phyloP scores from a whole-genome alignment of 2,329 filamentous ascomycete species.

The Teratosphaeria pseudoeucalypti region DNA sequence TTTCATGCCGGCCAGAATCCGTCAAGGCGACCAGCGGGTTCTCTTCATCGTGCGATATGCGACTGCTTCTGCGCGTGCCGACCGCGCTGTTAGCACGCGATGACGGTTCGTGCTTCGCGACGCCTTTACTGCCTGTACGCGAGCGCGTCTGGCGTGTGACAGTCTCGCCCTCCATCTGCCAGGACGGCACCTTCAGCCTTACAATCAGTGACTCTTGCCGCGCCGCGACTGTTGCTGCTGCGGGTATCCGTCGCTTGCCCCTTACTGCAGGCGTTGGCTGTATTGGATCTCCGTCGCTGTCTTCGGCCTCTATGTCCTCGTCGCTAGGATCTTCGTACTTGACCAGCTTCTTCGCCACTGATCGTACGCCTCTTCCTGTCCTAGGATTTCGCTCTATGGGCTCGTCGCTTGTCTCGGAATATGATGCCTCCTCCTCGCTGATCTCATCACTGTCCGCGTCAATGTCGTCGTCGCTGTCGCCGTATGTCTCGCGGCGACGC shows the following conservation, averaged over 20 bases:
- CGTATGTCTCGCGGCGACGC: slow-evolving; percentile 28
- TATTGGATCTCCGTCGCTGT: slow-evolving; percentile 19
- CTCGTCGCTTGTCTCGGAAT: slow-evolving; percentile 33
- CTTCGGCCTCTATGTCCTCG: slow-evolving; percentile 29
- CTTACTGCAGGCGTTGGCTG: slow-evolving; percentile 12
- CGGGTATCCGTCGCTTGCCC: slow-evolving; percentile 20
- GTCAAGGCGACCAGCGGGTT: slow-evolving; percentile 48
- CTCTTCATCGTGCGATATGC: slow-evolving; percentile 47
- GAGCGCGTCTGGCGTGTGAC: slow-evolving; percentile 20
- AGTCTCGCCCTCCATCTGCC: slow-evolving; percentile 9
- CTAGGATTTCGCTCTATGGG: slow-evolving; percentile 43
- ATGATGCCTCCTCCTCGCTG: slow-evolving; percentile 32
- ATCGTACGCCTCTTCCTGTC: slow-evolving; percentile 46
- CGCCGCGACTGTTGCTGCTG: slow-evolving; percentile 8
- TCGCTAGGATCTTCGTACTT: slow-evolving; percentile 46
- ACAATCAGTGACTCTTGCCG: slow-evolving; percentile 27
- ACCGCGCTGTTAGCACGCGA: slow-evolving; percentile 3
- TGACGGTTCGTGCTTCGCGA: slow-evolving; percentile 24
- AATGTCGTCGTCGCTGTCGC: slow-evolving; percentile 38
- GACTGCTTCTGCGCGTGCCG: slow-evolving; percentile 44
- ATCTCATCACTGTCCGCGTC: slow-evolving; percentile 27
- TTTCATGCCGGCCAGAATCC: slow-evolving; percentile 48
- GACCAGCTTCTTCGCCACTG: slow-evolving; percentile 44
- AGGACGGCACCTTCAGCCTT: slow-evolving; percentile 29
- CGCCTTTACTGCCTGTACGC: slow-evolving; percentile 30